Base-by-base conservation (phyloP, 2,329 filamentous ascomycete species). In the Zymoseptoria ardabiliae region DNA sequence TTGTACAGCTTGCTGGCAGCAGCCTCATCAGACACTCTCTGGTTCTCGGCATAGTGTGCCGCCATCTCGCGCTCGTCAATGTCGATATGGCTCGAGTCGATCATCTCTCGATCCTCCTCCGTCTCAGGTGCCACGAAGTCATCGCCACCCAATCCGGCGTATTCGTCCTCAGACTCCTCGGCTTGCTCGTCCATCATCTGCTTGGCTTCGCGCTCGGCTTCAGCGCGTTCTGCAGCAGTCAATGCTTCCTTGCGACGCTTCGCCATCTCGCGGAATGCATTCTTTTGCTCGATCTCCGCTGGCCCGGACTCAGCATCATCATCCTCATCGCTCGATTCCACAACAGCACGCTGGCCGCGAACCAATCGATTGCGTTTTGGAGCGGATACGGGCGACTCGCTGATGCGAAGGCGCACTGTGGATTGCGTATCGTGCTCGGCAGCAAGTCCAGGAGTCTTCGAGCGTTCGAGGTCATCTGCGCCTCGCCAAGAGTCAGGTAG, bases 151-250 rank as follows among this genome's bases (percentile, higher is more conserved):
- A 99, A 80, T 4, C 94, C 94, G 48, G 92, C 93, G 72, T 97
- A 99, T 74, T 99, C 94, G 72, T 99, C 94, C 71, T 99, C 95
- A 0, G 94, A 99, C 75, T 99, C 94, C 68, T 96, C 90, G 61
- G 94, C 93, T 71, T 96, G 91, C 66, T 97, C 94, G 65, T 97
- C 85, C 45, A 99, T 81, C 82, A 96, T 89, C 72, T 88, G 92
- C 74, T 91, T 92, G 74, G 88, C 90, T 75, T 96, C 83, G 67
- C 91, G 96, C 55, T 81, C 79, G 67, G 83, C 83, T 67, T 82
- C 82, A 68, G 81, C 75, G 5, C 64, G 65, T 52, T 72, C 71
- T 17, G 66, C 66, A 21, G 65, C 66, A 30, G 65, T 68, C 35
- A 72, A 67, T 77, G 76, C 62, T 77, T 81, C 49, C 72, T 77